Percentiles rank a stretch among this genome's conserved stretches.
Evolutionary conservation across 257 asterid genomes (phyloP).

Genomic region (Gardenia jasminoides): DNA sequence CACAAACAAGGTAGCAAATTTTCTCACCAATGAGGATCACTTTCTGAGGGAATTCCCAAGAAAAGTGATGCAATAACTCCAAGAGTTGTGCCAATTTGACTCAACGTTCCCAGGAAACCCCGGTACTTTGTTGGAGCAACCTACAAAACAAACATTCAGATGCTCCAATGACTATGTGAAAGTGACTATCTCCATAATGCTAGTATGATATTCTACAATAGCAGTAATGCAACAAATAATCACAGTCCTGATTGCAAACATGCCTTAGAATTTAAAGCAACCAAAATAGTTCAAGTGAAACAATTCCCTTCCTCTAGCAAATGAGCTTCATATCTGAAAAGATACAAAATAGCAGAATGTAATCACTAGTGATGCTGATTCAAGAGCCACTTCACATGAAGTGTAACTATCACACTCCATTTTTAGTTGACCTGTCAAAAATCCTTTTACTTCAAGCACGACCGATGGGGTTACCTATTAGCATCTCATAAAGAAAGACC

Average conservation of each 20-base stretch:
- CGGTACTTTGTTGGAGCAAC: constrained; percentile 81
- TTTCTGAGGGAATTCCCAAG: constrained; percentile 68
- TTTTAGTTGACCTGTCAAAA: background rate
- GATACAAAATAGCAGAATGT: background rate
- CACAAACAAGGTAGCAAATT: background rate
- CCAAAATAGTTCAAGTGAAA: background rate
- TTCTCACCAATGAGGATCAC: constrained; percentile 82
- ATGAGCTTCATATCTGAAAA: background rate
- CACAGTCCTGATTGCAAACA: background rate
- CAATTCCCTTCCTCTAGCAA: too few species aligned
- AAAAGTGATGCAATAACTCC: constrained; percentile 67
- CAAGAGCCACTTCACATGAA: background rate
- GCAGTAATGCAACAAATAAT: background rate
- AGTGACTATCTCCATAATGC: background rate
- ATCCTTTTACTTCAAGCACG: background rate
- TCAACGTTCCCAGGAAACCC: constrained; percentile 70
- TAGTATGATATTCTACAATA: background rate
- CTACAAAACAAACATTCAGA: constrained; percentile 36
- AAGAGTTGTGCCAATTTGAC: constrained; percentile 91
- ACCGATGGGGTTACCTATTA: background rate
- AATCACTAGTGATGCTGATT: background rate
- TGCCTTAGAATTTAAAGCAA: background rate
- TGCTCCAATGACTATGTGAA: background rate
- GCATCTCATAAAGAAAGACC: background rate
- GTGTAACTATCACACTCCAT: background rate